Evolutionary conservation across 441 rosid genomes (phyloP), one percentile per base, ranked within the genome.

Genomic region (Pelargonium fulgidum): DNA sequence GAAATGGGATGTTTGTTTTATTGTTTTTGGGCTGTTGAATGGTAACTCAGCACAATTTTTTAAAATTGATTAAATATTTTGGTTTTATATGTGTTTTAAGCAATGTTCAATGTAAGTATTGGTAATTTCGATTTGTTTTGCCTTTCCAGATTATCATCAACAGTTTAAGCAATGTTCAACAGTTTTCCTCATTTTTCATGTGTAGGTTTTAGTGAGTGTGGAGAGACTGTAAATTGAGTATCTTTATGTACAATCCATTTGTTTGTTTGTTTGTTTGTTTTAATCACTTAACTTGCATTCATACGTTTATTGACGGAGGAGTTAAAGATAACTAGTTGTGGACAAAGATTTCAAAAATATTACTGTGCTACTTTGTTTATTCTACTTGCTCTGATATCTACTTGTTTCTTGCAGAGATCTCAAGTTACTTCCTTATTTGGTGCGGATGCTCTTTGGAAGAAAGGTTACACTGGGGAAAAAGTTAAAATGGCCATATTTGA

Each of bases 401-500:
- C 16, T 39, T 45, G 14, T 66, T 9, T 68, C 41, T 41, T 75
- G 81, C 84, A 94, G 99, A 90, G 82, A 82, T 88, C 92, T 69
- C 97, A 91, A 77, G 87, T 94, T 41, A 94, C 99, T 74, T 94
- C 99, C 62, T 75, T 94, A 80, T 94, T 94, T 81, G 99, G 97
- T 70, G 99, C 99, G 7, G 93, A 90, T 73, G 86, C 65, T 66
- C 94, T 94, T 19, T 94, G 99, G 99, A 72, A 74, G 68, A 92
- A 92, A 73, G 99, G 99, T 13, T 86, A 84, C 67, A 87, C 94
- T 45, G 99, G 98, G 75, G 77, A 86, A 70, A 94, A 92, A 79
- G 97, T 94, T 22, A 94, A 85, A 81, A 92, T 94, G 99, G 99
- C 99, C 26, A 92, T 94, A 80, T 94, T 94, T 78, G 99, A 94